phyloP scores from a whole-genome alignment of 495 filamentous ascomycete species.

The Hyaloscypha finlandica region DNA sequence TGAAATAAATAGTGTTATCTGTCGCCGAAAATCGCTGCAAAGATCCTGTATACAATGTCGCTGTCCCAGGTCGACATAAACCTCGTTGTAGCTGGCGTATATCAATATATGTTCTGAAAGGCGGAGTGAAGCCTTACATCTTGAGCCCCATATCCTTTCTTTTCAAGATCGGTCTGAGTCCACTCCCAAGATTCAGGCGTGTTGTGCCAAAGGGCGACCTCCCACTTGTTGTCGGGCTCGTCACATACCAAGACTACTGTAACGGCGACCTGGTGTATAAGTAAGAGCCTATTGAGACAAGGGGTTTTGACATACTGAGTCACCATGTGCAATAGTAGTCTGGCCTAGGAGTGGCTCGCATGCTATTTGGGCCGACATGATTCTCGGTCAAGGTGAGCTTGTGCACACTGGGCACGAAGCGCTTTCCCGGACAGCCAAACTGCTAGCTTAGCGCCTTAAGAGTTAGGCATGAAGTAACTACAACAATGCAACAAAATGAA shows the following conservation, averaged over 20 bases:
- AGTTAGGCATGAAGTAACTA: too few relatives aligned
- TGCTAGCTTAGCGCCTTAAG: too few relatives aligned
- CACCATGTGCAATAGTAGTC: not conserved
- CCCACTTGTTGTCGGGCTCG: slow-evolving; percentile 1
- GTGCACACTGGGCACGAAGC: not conserved
- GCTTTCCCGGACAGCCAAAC: too few relatives aligned
- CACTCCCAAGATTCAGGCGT: slow-evolving; percentile 4
- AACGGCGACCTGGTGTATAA: not conserved
- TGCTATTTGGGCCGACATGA: slow-evolving; percentile 1
- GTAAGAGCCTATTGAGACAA: not conserved
- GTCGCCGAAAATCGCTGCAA: slow-evolving; percentile 2
- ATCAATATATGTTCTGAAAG: not conserved
- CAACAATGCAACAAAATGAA: too few relatives aligned
- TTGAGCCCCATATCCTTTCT: not conserved
- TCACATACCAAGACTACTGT: not conserved
- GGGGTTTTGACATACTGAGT: not conserved
- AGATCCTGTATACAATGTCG: slow-evolving; percentile 3
- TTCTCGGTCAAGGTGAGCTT: not conserved
- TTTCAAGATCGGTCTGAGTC: not conserved
- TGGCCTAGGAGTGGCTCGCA: slow-evolving; percentile 8
- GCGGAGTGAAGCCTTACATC: not conserved
- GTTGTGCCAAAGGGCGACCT: slow-evolving; percentile 9
- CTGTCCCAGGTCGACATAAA: not conserved
- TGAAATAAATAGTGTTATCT: not conserved
- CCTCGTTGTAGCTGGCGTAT: slow-evolving; percentile 2